Evolutionary conservation across 2,329 filamentous ascomycete species (phyloP), one percentile per base, ranked within the genome.

Genomic region (Blumeria graminis): DNA sequence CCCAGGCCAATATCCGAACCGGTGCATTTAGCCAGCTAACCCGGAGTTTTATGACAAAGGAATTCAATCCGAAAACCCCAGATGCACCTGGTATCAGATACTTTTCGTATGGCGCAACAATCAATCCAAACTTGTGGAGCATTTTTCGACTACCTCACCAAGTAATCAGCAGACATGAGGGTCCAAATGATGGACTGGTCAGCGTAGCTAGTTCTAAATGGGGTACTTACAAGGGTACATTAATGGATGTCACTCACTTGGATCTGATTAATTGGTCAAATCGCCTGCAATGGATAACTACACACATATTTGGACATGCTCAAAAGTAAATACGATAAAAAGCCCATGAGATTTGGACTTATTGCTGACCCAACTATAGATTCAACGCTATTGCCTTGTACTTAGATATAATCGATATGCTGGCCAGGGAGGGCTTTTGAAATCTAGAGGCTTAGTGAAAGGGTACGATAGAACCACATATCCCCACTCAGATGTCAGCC

Each of bases 201-300:
- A 87, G 77, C 64, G 77, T 82, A 10, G 68, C 70, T 55, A 82
- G 78, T 62, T 75, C 76, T 50, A 70, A 70, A 58, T 82, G 79
- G 78, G 80, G 80, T 6, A 71, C 70, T 9, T 82, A 83, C 64
- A 76, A 79, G 63, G 80, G 80, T 3, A 82, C 80, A 1, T 64
- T 83, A 57, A 67, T 80, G 4, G 74, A 71, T 1, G 78, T 81
- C 6, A 80, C 74, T 62, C 80, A 83, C 63, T 66, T 82, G 32
- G 79, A 82, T 62, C 65, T 82, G 56, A 82, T 83, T 60, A 82
- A 83, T 66, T 83, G 80, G 80, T 78, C 75, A 36, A 83, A 82
- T 60, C 69, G 75, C 58, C 59, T 81, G 38, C 69, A 71, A 54
- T 81, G 74, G 72, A 72, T 72, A 43, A 62, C 77, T 45, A 68